Conservation (phyloP, 441 rosid genomes). For the Manihot esculenta region DNA sequence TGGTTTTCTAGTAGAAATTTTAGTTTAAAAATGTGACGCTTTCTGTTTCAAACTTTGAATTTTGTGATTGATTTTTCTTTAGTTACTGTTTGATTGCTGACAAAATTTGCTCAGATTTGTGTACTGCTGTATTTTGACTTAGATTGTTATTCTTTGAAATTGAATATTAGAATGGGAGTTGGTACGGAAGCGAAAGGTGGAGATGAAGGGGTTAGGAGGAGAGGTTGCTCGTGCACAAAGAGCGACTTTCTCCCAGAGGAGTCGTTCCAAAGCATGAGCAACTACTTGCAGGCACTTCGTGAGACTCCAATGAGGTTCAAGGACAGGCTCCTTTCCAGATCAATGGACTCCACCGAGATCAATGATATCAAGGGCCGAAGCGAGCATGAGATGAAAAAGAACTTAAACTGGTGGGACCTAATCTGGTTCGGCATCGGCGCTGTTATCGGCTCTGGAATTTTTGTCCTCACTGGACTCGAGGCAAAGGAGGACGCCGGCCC, state of each 20-base stretch:
- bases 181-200: conserved; percentile 7
- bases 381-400: conserved; percentile 84
- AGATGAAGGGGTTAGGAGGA: conserved; percentile 39
- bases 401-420: conserved; percentile 87
- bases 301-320: conserved; percentile 58
- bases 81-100: background rate
- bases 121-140: too few relatives aligned
- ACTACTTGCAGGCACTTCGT: conserved; percentile 51
- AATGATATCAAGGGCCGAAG: conserved; percentile 70
- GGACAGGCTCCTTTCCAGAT: conserved; percentile 62
- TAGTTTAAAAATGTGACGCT: too few relatives aligned
- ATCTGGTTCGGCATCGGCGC: conserved; percentile 93
- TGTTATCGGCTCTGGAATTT: conserved; percentile 84
- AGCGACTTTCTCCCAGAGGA: conserved; percentile 82
- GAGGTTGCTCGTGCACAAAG: conserved; percentile 71
- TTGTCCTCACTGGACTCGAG: conserved; percentile 80
- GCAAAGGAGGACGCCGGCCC: conserved; percentile 58
- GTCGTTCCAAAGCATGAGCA: conserved; percentile 63
- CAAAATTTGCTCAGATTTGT: background rate
- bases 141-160: too few relatives aligned
- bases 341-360: conserved; percentile 67
- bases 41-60: too few relatives aligned
- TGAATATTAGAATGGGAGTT: background rate
- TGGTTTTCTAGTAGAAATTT: too few relatives aligned
- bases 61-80: too few relatives aligned